Evolutionary conservation across 2,329 filamentous ascomycete species (phyloP).

Genomic region (Mariannaea sp.): DNA sequence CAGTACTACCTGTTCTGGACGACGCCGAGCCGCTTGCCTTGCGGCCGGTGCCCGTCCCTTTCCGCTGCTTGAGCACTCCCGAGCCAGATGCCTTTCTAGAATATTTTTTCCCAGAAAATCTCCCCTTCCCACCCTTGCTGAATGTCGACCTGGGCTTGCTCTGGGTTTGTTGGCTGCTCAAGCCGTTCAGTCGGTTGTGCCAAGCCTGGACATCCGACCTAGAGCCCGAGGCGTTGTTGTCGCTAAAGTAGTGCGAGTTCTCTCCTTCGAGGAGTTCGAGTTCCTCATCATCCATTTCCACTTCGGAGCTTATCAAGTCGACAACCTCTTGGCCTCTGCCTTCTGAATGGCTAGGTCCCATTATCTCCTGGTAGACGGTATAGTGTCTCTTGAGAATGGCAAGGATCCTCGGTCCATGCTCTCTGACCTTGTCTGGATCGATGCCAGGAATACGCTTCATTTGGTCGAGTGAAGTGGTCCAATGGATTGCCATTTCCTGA

Average conservation of each 20-base stretch:
- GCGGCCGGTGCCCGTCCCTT: constrained; percentile 35
- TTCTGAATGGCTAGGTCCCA: constrained; percentile 41
- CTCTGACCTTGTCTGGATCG: constrained; percentile 63
- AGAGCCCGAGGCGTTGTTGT: constrained; percentile 21
- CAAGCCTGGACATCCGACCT: constrained; percentile 43
- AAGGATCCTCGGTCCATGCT: constrained; percentile 65
- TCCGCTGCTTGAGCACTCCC: constrained; percentile 39
- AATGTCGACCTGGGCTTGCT: constrained; percentile 36
- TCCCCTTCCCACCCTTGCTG: constrained; percentile 36
- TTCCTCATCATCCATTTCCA: constrained; percentile 45
- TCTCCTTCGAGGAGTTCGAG: constrained; percentile 44
- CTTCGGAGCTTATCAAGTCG: constrained; percentile 58
- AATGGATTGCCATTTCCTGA: constrained; percentile 73
- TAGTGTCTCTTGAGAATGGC: constrained; percentile 58
- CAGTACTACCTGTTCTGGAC: constrained; percentile 28
- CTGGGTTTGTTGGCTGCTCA: constrained; percentile 36
- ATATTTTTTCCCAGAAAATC: constrained; percentile 39
- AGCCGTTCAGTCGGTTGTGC: constrained; percentile 40
- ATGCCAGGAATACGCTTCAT: constrained; percentile 70
- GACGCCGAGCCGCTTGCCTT: constrained; percentile 40
- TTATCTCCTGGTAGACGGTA: constrained; percentile 55
- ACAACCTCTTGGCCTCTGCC: constrained; percentile 50
- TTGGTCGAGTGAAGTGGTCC: constrained; percentile 64
- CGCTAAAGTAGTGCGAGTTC: constrained; percentile 55
- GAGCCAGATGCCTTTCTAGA: constrained; percentile 38